Percentiles rank a stretch among this genome's conserved stretches.
These are phyloP conservation scores for Eurotiales sp. DNA, from an alignment of 2,329 filamentous ascomycete genomes.

Conservation along the genomic window DNA sequence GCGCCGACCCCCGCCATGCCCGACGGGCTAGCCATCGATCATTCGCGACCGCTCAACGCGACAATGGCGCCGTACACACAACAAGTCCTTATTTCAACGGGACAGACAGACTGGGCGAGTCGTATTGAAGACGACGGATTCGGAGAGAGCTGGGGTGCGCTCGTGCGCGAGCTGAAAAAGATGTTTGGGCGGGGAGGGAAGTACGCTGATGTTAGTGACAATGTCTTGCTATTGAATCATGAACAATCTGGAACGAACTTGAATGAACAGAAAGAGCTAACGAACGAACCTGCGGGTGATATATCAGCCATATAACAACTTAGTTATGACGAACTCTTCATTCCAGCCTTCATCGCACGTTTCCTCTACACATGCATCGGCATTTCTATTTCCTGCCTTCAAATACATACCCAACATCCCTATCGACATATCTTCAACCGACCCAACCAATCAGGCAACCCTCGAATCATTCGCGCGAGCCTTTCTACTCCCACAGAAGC, in stretches of 20 bases:
- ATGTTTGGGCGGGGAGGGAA: constrained; percentile 63
- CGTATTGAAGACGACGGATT: constrained; percentile 76
- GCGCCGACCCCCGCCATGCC: constrained; percentile 68
- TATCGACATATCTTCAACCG: constrained; percentile 43
- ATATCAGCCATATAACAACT: constrained; percentile 73
- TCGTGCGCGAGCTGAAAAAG: constrained; percentile 65
- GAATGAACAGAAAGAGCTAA: constrained; percentile 8
- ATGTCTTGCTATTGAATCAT: neutral
- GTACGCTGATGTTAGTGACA: constrained; percentile 56
- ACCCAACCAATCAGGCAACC: constrained; percentile 13
- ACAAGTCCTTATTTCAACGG: constrained; percentile 80
- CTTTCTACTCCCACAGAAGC: constrained; percentile 35
- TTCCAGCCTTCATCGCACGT: constrained; percentile 53
- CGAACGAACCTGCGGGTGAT: neutral
- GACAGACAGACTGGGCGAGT: constrained; percentile 74
- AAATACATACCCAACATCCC: constrained; percentile 72
- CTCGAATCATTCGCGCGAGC: constrained; percentile 44
- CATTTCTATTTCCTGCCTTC: constrained; percentile 78
- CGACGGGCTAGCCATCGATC: constrained; percentile 69
- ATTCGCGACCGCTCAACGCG: constrained; percentile 64
- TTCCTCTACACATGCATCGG: constrained; percentile 46
- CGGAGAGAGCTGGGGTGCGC: constrained; percentile 40
- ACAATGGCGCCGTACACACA: constrained; percentile 75
- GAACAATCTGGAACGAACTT: neutral
- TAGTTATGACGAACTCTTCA: constrained; percentile 73